phyloP scores from a whole-genome alignment of 2,329 filamentous ascomycete genomes.

The Colletotrichum sp. region DNA sequence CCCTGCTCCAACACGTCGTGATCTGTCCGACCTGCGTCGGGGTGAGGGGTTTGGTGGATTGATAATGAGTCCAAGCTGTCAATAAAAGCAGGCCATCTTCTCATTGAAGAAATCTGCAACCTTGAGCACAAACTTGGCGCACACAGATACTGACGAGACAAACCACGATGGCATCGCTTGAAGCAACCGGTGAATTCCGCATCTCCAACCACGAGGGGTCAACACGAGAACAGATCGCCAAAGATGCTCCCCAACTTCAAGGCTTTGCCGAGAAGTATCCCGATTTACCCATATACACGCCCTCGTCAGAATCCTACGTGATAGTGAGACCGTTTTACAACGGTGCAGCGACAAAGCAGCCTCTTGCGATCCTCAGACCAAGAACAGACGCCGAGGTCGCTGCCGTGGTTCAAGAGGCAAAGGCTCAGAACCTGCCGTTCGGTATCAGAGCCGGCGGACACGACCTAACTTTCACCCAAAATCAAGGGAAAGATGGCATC shows the following conservation, averaged over 20 bases:
- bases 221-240: background rate
- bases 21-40: background rate
- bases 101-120: background rate
- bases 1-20: background rate
- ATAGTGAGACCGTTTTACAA: background rate
- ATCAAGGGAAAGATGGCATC: constrained; percentile 12
- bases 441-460: constrained; percentile 20
- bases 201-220: background rate
- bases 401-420: background rate
- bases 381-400: constrained; percentile 3
- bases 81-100: background rate
- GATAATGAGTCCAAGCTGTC: background rate
- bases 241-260: background rate
- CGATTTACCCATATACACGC: background rate
- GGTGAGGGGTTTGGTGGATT: background rate
- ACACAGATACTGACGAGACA: background rate
- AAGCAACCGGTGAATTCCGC: constrained; percentile 8
- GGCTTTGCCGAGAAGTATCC: background rate
- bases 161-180: background rate
- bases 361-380: constrained; percentile 6
- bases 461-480: background rate
- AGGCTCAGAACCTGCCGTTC: constrained; percentile 6
- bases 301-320: background rate
- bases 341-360: background rate
- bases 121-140: background rate